Percentiles rank a stretch among this genome's conserved stretches.
phyloP scores from a whole-genome alignment of 2,329 filamentous ascomycete species.

The Anthostomella pinea region DNA sequence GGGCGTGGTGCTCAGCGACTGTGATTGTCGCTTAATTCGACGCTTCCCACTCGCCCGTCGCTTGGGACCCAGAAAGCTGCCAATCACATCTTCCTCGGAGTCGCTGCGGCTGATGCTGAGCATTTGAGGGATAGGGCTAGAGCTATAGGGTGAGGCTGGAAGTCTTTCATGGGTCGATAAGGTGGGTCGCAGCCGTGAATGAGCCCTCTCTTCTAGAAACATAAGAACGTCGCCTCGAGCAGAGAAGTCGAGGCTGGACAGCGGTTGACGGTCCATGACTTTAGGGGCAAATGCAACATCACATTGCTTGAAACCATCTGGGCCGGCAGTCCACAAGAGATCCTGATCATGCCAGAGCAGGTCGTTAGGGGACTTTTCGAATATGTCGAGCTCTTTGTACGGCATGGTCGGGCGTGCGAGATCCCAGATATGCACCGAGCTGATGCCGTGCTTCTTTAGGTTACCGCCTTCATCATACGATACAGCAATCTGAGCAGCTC shows the following conservation, averaged over 20 bases:
- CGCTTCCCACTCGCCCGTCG: conserved; percentile 40
- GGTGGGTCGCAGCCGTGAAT: conserved; percentile 39
- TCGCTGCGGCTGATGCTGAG: conserved; percentile 60
- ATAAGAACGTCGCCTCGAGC: conserved; percentile 57
- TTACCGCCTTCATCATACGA: conserved; percentile 57
- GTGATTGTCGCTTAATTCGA: conserved; percentile 41
- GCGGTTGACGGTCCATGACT: conserved; percentile 59
- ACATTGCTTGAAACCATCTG: conserved; percentile 63
- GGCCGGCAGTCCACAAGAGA: conserved; percentile 63
- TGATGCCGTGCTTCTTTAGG: conserved; percentile 52
- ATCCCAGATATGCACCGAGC: conserved; percentile 65
- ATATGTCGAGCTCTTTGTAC: conserved; percentile 63
- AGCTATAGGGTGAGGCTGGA: conserved; percentile 43
- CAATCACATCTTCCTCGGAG: conserved; percentile 62
- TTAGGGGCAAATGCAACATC: conserved; percentile 63
- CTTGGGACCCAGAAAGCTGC: conserved; percentile 54
- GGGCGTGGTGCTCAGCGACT: conserved; percentile 53
- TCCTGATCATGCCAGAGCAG: conserved; percentile 64
- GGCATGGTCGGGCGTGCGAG: conserved; percentile 65
- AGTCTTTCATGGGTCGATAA: conserved; percentile 21
- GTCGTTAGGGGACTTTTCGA: conserved; percentile 54
- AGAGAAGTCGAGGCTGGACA: conserved; percentile 61
- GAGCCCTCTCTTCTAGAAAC: conserved; percentile 58
- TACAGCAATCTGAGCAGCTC: conserved; percentile 61
- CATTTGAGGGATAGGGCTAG: conserved; percentile 48